Percentiles rank a stretch among this genome's conserved stretches.
phyloP scores from a whole-genome alignment of 768 basidiomycete species.

The Pisolithus tinctorius region DNA sequence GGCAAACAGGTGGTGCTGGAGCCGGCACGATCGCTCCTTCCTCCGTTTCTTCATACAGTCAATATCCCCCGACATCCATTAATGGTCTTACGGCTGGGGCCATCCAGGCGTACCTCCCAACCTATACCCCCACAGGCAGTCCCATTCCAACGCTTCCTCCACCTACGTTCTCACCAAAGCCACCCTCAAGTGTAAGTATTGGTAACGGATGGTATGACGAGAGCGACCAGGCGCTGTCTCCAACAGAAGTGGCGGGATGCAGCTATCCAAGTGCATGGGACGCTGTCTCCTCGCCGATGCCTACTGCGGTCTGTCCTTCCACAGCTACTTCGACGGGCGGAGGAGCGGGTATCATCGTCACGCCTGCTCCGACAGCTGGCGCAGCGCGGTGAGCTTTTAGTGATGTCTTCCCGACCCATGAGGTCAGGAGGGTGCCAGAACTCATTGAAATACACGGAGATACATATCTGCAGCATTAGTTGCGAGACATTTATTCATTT shows the following conservation, averaged over 20 bases:
- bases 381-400: too few relatives aligned
- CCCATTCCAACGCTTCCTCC: slow-evolving; percentile 50
- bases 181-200: slow-evolving; percentile 32
- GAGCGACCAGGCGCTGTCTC: slow-evolving; percentile 45
- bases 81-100: slow-evolving; percentile 35
- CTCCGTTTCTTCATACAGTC: slow-evolving; percentile 34
- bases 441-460: too few relatives aligned
- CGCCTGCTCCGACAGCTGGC: not conserved
- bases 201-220: slow-evolving; percentile 55
- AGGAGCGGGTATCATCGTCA: not conserved
- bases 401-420: too few relatives aligned
- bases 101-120: slow-evolving; percentile 39
- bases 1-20: slow-evolving; percentile 64
- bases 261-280: slow-evolving; percentile 60
- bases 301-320: slow-evolving; percentile 36
- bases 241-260: slow-evolving; percentile 57
- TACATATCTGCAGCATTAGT: too few relatives aligned
- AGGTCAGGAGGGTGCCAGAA: too few relatives aligned
- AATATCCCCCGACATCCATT: slow-evolving; percentile 51
- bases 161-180: slow-evolving; percentile 41
- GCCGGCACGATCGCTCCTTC: slow-evolving; percentile 41
- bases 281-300: slow-evolving; percentile 44
- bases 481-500: too few relatives aligned
- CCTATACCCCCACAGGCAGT: slow-evolving; percentile 55
- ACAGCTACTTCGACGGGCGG: slow-evolving; percentile 3